Conservation (phyloP, 1,284 basidiomycete species). For the Cystobasidium slooffiae region DNA sequence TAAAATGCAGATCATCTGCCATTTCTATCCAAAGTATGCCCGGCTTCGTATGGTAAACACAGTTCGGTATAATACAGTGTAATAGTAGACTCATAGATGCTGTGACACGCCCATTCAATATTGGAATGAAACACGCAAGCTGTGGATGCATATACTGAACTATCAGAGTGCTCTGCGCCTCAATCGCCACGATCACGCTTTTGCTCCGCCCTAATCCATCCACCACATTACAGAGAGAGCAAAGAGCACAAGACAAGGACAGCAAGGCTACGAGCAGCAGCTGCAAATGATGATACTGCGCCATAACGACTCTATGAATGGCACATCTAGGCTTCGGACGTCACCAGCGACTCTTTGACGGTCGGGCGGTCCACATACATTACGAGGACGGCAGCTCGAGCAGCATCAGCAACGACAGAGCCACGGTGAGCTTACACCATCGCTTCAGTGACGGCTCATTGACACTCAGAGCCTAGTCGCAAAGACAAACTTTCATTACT, state of each 20-base stretch:
- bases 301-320: background rate
- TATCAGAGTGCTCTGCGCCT: background rate
- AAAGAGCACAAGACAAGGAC: background rate
- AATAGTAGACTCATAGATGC: background rate
- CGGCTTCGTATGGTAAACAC: background rate
- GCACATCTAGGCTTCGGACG: background rate
- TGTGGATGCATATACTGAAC: no score
- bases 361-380: no score
- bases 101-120: background rate
- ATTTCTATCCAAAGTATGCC: background rate
- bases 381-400: no score
- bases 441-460: background rate
- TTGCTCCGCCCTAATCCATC: constrained; percentile 5
- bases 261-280: background rate
- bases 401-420: no score
- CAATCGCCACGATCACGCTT: constrained; percentile 5
- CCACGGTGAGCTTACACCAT: background rate
- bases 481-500: background rate
- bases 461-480: background rate
- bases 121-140: background rate
- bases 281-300: constrained; percentile 10
- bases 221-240: background rate
- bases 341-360: background rate
- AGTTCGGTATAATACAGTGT: background rate
- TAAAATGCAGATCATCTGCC: background rate